Conservation (phyloP, 345 rosid genomes). For the Eucalyptus coolabah region DNA sequence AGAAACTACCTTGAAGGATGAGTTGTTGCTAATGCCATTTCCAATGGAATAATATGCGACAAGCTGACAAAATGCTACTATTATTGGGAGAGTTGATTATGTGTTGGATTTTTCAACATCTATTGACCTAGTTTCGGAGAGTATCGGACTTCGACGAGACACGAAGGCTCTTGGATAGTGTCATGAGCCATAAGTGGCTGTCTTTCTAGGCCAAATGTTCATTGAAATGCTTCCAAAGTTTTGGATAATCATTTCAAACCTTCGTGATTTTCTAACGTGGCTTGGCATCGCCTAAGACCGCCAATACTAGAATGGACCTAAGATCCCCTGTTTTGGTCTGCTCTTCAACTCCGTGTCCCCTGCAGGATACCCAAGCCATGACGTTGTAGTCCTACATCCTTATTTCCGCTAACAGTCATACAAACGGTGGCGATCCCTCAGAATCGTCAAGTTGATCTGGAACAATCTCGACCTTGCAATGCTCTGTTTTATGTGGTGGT, state of each 20-base stretch:
- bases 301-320: not conserved
- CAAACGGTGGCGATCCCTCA: not conserved
- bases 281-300: not conserved
- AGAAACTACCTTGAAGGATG: not conserved
- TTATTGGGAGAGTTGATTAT: too few species aligned
- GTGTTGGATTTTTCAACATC: fast-evolving
- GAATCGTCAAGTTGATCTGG: not conserved
- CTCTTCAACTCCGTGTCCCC: not conserved
- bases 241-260: not conserved
- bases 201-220: too few species aligned
- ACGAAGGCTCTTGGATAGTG: too few species aligned
- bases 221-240: too few species aligned
- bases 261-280: not conserved
- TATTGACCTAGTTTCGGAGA: too few species aligned
- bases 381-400: too few species aligned
- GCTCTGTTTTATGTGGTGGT: not conserved
- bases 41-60: not conserved
- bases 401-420: not conserved
- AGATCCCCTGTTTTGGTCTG: not conserved
- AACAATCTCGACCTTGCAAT: not conserved
- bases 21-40: not conserved
- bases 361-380: too few species aligned
- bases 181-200: too few species aligned
- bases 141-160: too few species aligned
- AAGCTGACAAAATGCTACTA: not conserved